A percentile compares a stretch with the other conserved stretches of the same genome.
Conservation (phyloP, 169 alveolate species). For the Sarcocystis neurona region DNA sequence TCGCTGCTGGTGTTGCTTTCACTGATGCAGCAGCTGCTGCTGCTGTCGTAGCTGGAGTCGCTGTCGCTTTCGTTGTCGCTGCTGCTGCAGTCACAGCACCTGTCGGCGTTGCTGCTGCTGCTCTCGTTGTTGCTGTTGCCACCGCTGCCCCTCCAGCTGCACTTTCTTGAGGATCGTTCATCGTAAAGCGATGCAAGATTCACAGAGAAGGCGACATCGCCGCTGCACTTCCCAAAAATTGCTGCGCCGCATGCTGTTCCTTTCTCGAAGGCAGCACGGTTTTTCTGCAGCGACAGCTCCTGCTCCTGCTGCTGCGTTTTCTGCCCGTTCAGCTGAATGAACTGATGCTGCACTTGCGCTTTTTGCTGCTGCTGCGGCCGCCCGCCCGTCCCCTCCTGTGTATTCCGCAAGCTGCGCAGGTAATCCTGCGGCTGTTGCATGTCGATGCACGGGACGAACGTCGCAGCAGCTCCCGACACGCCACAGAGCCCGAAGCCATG, state of each 20-base stretch:
- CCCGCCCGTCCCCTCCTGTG: neutral
- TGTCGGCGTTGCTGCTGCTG: neutral
- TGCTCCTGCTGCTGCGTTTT: too few relatives aligned
- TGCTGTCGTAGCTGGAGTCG: neutral
- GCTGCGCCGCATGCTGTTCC: too few relatives aligned
- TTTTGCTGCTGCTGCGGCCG: neutral
- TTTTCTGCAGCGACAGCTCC: too few relatives aligned
- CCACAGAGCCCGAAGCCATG: conserved; percentile 49
- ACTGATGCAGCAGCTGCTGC: neutral
- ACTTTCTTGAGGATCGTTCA: too few relatives aligned
- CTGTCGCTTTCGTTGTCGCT: neutral
- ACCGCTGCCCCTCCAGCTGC: neutral
- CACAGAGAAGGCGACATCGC: too few relatives aligned
- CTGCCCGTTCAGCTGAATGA: too few relatives aligned
- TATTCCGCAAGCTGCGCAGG: neutral
- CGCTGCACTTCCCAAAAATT: too few relatives aligned
- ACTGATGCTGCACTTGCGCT: neutral
- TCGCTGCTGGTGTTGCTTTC: neutral
- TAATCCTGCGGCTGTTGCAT: too few relatives aligned
- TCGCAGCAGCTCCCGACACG: neutral
- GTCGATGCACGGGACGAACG: too few relatives aligned
- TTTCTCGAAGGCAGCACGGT: too few relatives aligned
- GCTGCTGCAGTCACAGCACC: neutral
- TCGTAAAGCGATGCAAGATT: too few relatives aligned
- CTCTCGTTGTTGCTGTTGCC: neutral